Evolutionary conservation across 2,329 filamentous ascomycete genomes (phyloP).

Genomic region (Berkeleyomyces basicola): DNA sequence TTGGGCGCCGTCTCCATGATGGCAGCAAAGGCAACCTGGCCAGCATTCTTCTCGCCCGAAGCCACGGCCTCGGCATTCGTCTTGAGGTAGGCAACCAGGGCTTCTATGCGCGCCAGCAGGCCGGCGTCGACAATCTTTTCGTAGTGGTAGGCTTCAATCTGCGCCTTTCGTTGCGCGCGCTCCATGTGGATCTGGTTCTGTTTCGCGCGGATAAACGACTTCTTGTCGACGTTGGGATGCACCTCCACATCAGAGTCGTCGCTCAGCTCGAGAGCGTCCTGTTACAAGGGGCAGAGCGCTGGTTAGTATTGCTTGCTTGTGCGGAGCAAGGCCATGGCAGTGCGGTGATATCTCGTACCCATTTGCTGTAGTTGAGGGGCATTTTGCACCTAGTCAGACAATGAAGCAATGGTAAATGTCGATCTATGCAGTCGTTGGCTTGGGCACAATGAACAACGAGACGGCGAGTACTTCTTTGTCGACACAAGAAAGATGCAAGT

Average conservation of each 20-base stretch:
- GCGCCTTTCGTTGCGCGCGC: conserved; percentile 65
- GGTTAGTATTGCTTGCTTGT: conserved; percentile 5
- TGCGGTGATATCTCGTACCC: conserved; percentile 30
- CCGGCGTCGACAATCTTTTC: conserved; percentile 88
- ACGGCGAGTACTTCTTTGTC: neutral
- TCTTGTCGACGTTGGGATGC: conserved; percentile 96
- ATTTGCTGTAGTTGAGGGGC: conserved; percentile 50
- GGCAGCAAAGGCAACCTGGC: conserved; percentile 73
- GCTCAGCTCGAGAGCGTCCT: conserved; percentile 87
- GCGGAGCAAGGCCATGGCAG: neutral
- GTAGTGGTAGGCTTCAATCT: conserved; percentile 85
- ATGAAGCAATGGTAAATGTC: conserved; percentile 17
- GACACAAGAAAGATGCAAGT: neutral
- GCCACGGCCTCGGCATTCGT: conserved; percentile 45
- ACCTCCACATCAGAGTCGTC: conserved; percentile 98
- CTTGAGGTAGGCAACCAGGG: conserved; percentile 57
- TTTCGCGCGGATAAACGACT: conserved; percentile 95
- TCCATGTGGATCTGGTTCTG: conserved; percentile 94
- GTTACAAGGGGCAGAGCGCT: conserved; percentile 7
- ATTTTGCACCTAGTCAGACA: conserved; percentile 21
- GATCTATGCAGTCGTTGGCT: conserved; percentile 3
- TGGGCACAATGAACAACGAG: neutral
- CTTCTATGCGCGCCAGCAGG: conserved; percentile 67
- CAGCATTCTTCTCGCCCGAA: conserved; percentile 42
- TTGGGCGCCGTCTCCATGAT: conserved; percentile 63